Conservation (phyloP, 768 basidiomycete genomes). For the Pholiota conissans region DNA sequence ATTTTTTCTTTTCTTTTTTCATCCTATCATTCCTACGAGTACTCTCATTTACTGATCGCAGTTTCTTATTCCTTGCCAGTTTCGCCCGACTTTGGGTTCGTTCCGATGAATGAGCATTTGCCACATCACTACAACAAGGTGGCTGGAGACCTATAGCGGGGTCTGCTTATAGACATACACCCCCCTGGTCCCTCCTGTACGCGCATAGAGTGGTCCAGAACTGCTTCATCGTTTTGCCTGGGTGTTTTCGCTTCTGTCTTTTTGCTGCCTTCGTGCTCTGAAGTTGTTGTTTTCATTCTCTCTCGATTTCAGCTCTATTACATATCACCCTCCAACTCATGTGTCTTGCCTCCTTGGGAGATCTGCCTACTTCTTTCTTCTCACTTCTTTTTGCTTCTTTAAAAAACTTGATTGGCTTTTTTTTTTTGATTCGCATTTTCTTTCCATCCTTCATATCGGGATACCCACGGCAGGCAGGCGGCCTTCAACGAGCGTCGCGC, state of each 20-base stretch:
- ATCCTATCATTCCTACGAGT: slow-evolving; percentile 2
- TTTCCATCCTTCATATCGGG: slow-evolving; percentile 4
- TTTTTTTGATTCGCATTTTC: slow-evolving; percentile 4
- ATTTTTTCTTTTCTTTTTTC: background rate
- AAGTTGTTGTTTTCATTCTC: background rate
- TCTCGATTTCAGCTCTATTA: background rate
- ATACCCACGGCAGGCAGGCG: slow-evolving; percentile 5
- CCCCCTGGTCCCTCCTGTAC: background rate
- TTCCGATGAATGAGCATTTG: slow-evolving; percentile 78
- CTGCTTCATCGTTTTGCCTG: background rate
- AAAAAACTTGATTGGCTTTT: slow-evolving; percentile 6
- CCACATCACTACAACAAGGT: slow-evolving; percentile 63
- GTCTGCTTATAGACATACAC: background rate
- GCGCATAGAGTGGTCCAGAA: background rate
- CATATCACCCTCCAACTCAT: background rate
- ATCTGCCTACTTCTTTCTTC: background rate
- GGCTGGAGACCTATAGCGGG: slow-evolving; percentile 46
- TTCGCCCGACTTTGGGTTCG: slow-evolving; percentile 86
- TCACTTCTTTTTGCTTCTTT: slow-evolving; percentile 7
- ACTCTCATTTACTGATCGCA: slow-evolving; percentile 22
- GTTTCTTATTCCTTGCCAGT: slow-evolving; percentile 38
- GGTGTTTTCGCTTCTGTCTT: background rate
- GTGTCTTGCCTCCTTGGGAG: background rate
- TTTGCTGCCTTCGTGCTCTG: background rate
- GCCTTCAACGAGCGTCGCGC: no score